These are phyloP conservation scores for Silene coronaria DNA, from an alignment of 179 eudicot species.

Conservation along the genomic window DNA sequence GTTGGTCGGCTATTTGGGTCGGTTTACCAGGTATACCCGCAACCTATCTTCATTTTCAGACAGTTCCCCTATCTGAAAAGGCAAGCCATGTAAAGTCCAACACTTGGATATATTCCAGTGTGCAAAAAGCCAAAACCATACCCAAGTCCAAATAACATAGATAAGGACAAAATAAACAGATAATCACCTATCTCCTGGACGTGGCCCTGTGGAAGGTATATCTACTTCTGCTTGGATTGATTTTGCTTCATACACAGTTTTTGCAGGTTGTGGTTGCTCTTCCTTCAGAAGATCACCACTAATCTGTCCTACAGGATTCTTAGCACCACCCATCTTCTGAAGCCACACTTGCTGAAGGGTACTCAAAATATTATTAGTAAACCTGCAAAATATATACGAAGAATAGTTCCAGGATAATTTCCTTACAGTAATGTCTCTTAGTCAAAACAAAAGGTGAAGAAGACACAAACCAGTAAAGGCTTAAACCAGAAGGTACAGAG, in stretches of 20 bases:
- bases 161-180: slow-evolving; percentile 3
- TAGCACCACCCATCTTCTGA: slow-evolving; percentile 78
- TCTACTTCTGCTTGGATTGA: slow-evolving; percentile 41
- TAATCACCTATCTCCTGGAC: slow-evolving; percentile 81
- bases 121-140: background rate
- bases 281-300: slow-evolving; percentile 40
- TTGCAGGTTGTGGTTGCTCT: slow-evolving; percentile 36
- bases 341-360: slow-evolving; percentile 90
- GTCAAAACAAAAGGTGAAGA: background rate
- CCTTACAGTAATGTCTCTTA: background rate
- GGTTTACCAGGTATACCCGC: background rate
- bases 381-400: slow-evolving; percentile 40
- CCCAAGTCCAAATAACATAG: background rate
- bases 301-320: slow-evolving; percentile 45
- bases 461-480: slow-evolving; percentile 78
- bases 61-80: background rate
- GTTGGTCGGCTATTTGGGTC: too few species aligned
- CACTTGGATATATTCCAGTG: background rate
- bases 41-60: background rate
- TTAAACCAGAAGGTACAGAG: slow-evolving; percentile 94
- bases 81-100: background rate
- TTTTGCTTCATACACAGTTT: slow-evolving; percentile 30
- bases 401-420: background rate
- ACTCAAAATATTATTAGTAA: slow-evolving; percentile 86
- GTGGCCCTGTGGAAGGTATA: slow-evolving; percentile 45